Conservation (phyloP, 2,329 filamentous ascomycete species). For the Periglandula ipomoeae region DNA sequence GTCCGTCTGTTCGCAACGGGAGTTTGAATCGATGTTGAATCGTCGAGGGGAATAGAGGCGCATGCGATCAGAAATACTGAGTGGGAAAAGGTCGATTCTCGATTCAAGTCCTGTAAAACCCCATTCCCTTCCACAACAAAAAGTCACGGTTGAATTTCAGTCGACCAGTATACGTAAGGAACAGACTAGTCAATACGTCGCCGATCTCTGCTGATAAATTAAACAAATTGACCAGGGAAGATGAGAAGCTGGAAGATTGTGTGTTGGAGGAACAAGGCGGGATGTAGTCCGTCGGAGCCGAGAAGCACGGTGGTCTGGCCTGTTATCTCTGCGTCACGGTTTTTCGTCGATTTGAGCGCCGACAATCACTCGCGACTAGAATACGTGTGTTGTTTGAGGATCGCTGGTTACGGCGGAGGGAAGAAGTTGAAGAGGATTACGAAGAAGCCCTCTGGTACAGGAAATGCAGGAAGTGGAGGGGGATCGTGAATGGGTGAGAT, state of each 20-base stretch:
- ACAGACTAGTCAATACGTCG: too few relatives aligned
- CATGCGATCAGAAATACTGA: too few relatives aligned
- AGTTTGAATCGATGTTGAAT: too few relatives aligned
- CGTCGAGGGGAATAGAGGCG: too few relatives aligned
- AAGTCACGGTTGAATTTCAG: too few relatives aligned
- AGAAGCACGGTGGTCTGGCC: not conserved
- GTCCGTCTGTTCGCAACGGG: too few relatives aligned
- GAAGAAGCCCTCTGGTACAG: not conserved
- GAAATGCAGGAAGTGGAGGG: not conserved
- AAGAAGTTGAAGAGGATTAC: not conserved
- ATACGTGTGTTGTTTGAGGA: not conserved
- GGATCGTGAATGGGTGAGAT: not conserved
- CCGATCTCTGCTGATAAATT: not conserved
- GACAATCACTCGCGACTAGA: not conserved
- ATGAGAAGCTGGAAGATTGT: not conserved
- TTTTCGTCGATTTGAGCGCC: not conserved
- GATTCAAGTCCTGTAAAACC: too few relatives aligned
- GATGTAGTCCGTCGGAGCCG: not conserved
- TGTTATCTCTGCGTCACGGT: too few relatives aligned
- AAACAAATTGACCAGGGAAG: not conserved
- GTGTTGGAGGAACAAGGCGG: not conserved
- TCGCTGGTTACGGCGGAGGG: not conserved
- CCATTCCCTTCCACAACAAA: too few relatives aligned
- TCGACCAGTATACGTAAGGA: too few relatives aligned
- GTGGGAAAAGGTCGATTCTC: too few relatives aligned